Conservation (phyloP, 1,284 basidiomycete species). For the Ganoderma lingzhi region DNA sequence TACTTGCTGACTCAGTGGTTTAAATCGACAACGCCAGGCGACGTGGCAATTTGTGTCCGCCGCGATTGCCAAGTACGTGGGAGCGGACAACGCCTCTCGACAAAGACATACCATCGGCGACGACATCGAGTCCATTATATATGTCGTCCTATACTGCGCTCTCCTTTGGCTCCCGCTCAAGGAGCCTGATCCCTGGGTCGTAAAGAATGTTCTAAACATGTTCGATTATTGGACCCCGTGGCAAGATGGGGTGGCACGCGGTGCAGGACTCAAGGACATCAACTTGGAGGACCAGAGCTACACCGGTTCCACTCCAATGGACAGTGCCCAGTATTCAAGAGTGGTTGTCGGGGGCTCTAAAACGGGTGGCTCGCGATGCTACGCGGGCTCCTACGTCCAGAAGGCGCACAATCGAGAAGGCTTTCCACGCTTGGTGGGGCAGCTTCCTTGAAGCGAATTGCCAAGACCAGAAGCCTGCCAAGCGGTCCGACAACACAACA, state of each 20-base stretch:
- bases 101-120: slow-evolving; percentile 13
- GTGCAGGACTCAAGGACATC: background rate
- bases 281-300: background rate
- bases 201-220: background rate
- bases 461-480: background rate
- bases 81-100: background rate
- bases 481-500: background rate
- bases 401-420: background rate
- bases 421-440: background rate
- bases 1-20: background rate
- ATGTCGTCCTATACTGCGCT: slow-evolving; percentile 21
- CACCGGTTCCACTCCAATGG: background rate
- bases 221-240: background rate
- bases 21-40: slow-evolving; percentile 3
- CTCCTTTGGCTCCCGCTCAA: slow-evolving; percentile 13
- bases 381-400: background rate
- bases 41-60: slow-evolving; percentile 23
- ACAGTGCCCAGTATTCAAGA: background rate
- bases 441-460: background rate
- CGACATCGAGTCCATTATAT: slow-evolving; percentile 22
- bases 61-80: background rate
- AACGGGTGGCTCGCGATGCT: background rate
- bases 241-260: background rate
- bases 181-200: background rate
- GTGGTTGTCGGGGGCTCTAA: background rate